Evolutionary conservation across 116 monocot genomes (phyloP), one percentile per base, ranked within the genome.

Genomic region (Phalaenopsis hybrid): DNA sequence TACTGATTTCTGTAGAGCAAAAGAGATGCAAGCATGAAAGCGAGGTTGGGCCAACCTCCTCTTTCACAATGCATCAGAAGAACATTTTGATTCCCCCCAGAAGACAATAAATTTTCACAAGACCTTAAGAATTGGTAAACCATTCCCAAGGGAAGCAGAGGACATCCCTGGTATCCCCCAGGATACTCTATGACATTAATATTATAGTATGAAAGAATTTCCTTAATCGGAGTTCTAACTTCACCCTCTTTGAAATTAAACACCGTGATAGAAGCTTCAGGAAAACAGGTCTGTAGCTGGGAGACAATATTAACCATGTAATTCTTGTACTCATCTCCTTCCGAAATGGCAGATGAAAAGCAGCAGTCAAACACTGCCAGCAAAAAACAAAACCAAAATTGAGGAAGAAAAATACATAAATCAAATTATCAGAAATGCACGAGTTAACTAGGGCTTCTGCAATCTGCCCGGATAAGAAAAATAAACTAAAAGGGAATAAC

Each of bases 21-120:
- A 80, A 99, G 92, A 75, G 89, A 88, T 4, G 99, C 92, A 78
- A 99, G 95, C 92, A 95, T 93, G 70, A 95, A 98, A 63, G 95
- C 89, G 80, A 98, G 87, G 73, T 93, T 76, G 3, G 98, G 95
- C 98, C 95, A 95, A 2, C 98, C 95, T 58, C 92, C 95, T 82
- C 85, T 87, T 79, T 98, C 93, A 74, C 98, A 95, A 77, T 95
- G 95, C 90, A 95, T 92, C 74, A 95, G 78, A 78, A 98, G 65
- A 23, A 95, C 86, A 79, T 93, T 95, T 67, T 98, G 88, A 48
- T 90, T 88, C 31, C 88, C 87, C 78, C 88, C 91, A 41, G 85
- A 33, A 11, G 91, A 85, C 65, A 98, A 87, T 93, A 91, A 94
- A 78, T 88, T 92, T 76, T 94, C 96, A 69, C 89, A 87, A 7